These are phyloP conservation scores for Sordariomycetes sp. DNA, from an alignment of 2,329 filamentous ascomycete species.

Conservation along the genomic window DNA sequence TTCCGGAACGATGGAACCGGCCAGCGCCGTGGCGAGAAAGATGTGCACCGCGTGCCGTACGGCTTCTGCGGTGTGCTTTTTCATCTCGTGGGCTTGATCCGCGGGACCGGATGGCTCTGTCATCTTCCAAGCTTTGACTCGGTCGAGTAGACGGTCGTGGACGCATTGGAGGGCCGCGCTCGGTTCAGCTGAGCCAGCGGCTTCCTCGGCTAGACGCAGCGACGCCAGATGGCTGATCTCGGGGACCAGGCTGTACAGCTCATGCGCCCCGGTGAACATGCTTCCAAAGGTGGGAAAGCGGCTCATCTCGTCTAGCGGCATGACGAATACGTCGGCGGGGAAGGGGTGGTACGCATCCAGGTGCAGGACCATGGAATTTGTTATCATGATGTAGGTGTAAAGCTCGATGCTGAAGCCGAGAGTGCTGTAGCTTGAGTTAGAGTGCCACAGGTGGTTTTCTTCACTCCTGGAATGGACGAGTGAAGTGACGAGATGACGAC, in stretches of 20 bases:
- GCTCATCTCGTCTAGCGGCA: conserved; percentile 1
- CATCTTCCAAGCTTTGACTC: conserved; percentile 1
- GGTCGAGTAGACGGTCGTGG: not conserved
- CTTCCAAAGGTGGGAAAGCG: conserved; percentile 1
- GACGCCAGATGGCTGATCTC: conserved; percentile 2
- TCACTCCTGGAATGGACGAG: not conserved
- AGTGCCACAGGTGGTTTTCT: not conserved
- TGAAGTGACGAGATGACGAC: conserved; percentile 3
- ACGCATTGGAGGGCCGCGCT: not conserved
- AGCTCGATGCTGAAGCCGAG: conserved; percentile 6
- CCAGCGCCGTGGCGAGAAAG: conserved; percentile 2
- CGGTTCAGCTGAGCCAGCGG: not conserved
- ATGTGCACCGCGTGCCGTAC: conserved; percentile 4
- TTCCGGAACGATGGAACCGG: conserved; percentile 3
- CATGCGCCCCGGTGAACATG: conserved; percentile 3
- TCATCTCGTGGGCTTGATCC: not conserved
- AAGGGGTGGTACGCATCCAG: not conserved
- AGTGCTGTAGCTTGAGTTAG: not conserved
- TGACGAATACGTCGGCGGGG: conserved; percentile 1
- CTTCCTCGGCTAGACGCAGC: conserved; percentile 2
- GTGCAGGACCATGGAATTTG: conserved; percentile 1
- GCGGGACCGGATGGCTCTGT: not conserved
- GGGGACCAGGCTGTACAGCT: conserved; percentile 1
- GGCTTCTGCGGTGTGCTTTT: conserved; percentile 1
- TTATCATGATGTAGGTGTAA: conserved; percentile 2